Evolutionary conservation across 257 asterid genomes (phyloP).

Genomic region (Forsythia suspensa): DNA sequence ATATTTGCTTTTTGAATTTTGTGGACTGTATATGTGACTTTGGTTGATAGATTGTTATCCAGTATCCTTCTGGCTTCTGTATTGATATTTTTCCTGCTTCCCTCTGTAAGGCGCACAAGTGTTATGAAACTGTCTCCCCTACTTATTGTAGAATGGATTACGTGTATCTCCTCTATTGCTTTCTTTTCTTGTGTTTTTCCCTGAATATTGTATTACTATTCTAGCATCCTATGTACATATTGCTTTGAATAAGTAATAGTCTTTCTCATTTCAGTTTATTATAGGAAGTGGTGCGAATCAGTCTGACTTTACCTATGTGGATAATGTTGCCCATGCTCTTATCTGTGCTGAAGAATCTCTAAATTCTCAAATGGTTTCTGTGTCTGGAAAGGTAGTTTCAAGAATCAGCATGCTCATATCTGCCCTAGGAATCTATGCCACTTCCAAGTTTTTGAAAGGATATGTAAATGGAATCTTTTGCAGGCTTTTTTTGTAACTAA

Average conservation of each 20-base stretch:
- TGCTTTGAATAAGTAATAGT: constrained; percentile 75
- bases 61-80: constrained; percentile 3
- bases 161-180: constrained; percentile 9
- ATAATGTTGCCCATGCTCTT: constrained; percentile 89
- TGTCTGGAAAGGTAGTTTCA: constrained; percentile 68
- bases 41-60: neutral
- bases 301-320: constrained; percentile 89
- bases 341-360: constrained; percentile 83
- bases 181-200: neutral
- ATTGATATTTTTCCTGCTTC: constrained; percentile 2
- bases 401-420: constrained; percentile 21
- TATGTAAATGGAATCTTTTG: constrained; percentile 24
- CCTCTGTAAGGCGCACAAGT: neutral
- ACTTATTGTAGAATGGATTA: constrained; percentile 9
- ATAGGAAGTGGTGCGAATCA: constrained; percentile 71
- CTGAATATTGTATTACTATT: constrained; percentile 25
- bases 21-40: constrained; percentile 16
- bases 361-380: constrained; percentile 49
- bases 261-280: constrained; percentile 97
- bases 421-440: constrained; percentile 10
- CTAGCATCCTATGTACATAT: constrained; percentile 20
- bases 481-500: constrained; percentile 77
- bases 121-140: neutral
- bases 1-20: constrained; percentile 17
- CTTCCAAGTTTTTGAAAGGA: constrained; percentile 15